A percentile compares a stretch with the other conserved stretches of the same genome.
These are phyloP conservation scores for Neurospora intermedia DNA, from an alignment of 495 filamentous ascomycete genomes.

Conservation along the genomic window DNA sequence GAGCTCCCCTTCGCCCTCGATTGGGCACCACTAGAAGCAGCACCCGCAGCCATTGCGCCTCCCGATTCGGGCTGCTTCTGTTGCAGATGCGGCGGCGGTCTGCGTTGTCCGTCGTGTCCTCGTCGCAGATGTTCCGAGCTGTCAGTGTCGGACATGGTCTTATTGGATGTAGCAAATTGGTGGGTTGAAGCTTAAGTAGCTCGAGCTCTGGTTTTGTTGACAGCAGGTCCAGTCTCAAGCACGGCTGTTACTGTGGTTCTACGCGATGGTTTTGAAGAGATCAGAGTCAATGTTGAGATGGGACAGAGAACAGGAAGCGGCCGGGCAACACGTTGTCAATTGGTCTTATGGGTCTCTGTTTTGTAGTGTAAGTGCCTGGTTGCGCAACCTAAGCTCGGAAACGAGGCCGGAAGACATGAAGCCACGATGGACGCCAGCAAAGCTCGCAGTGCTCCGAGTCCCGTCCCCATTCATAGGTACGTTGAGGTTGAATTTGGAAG, in stretches of 20 bases:
- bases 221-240: neutral
- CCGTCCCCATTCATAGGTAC: no score
- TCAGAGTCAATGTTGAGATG: neutral
- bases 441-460: neutral
- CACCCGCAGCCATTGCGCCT: neutral
- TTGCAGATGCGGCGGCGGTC: neutral
- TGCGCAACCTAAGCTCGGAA: neutral
- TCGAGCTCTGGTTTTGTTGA: neutral
- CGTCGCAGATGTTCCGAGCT: neutral
- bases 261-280: neutral
- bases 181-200: neutral
- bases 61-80: neutral
- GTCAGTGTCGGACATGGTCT: neutral
- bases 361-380: neutral
- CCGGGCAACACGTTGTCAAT: neutral
- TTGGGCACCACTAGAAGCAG: neutral
- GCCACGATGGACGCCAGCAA: neutral
- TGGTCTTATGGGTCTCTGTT: neutral
- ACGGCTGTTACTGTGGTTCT: neutral
- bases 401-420: conserved; percentile 2
- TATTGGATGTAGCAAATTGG: neutral
- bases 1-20: neutral
- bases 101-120: neutral
- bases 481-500: neutral
- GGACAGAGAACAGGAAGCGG: neutral